phyloP scores from a whole-genome alignment of 78 protist species.

The Neovahlkampfia damariscottae region DNA sequence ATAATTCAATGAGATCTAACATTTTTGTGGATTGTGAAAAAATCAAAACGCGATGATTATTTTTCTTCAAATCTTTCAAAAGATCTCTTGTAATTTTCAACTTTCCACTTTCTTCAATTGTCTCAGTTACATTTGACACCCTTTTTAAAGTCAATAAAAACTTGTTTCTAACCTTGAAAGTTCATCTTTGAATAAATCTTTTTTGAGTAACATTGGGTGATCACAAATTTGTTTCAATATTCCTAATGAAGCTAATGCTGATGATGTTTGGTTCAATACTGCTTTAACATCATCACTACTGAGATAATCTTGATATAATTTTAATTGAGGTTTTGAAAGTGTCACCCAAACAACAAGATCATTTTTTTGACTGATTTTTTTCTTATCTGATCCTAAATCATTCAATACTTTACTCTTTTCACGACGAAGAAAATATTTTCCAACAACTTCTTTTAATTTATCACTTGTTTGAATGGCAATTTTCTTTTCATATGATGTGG shows the following conservation, averaged over 20 bases:
- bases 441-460: conserved; percentile 23
- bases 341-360: conserved; percentile 55
- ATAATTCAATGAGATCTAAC: conserved; percentile 74
- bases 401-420: conserved; percentile 39
- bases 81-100: background rate
- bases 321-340: conserved; percentile 34
- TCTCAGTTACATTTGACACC: background rate
- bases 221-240: conserved; percentile 52
- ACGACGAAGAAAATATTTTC: conserved; percentile 59
- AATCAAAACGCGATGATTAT: conserved; percentile 65
- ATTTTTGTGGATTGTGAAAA: conserved; percentile 89
- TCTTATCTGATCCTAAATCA: background rate
- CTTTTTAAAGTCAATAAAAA: background rate
- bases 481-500: conserved; percentile 2
- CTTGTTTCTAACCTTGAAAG: background rate
- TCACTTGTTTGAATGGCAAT: conserved; percentile 19
- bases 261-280: conserved; percentile 20
- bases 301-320: conserved; percentile 32
- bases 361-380: conserved; percentile 17
- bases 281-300: conserved; percentile 5
- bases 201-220: conserved; percentile 16
- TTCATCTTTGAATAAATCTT: background rate
- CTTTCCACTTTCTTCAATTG: background rate
- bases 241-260: conserved; percentile 42
- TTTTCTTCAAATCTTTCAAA: too few species aligned